These are phyloP conservation scores for Termitomyces sp. DNA, from an alignment of 768 basidiomycete genomes.

Conservation along the genomic window DNA sequence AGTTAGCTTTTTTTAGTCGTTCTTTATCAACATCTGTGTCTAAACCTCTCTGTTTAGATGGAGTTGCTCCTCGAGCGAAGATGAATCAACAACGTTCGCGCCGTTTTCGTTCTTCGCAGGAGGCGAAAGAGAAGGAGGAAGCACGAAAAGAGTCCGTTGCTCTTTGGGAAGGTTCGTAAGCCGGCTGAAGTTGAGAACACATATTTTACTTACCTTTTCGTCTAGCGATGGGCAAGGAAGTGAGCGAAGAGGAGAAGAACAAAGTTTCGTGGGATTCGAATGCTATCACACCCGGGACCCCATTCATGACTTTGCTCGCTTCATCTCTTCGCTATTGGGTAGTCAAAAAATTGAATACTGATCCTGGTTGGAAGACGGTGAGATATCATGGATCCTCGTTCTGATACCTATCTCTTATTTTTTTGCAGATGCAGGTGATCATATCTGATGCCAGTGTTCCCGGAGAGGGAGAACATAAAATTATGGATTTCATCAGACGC, in stretches of 20 bases:
- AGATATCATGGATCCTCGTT: constrained; percentile 18
- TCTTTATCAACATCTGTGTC: background rate
- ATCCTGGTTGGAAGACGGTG: constrained; percentile 94
- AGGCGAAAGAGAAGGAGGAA: constrained; percentile 91
- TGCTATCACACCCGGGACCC: constrained; percentile 97
- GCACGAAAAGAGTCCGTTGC: constrained; percentile 77
- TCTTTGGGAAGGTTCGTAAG: constrained; percentile 71
- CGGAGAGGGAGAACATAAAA: constrained; percentile 99
- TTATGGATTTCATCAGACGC: constrained; percentile 96
- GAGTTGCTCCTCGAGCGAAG: constrained; percentile 96
- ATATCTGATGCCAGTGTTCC: constrained; percentile 97
- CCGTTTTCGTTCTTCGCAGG: constrained; percentile 91
- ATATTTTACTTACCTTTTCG: background rate
- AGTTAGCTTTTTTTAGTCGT: constrained; percentile 16
- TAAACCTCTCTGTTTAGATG: constrained; percentile 47
- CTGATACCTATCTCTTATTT: background rate
- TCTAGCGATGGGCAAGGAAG: constrained; percentile 88
- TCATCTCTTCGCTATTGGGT: constrained; percentile 93
- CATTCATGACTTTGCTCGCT: constrained; percentile 94
- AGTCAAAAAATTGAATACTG: constrained; percentile 88
- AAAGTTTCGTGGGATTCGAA: constrained; percentile 96
- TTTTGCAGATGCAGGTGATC: constrained; percentile 78
- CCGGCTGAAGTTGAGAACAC: background rate
- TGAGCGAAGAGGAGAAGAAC: constrained; percentile 76
- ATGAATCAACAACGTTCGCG: constrained; percentile 99